Evolutionary conservation across 148 eudicot species (phyloP).

Genomic region (Rhododendron henanense): DNA sequence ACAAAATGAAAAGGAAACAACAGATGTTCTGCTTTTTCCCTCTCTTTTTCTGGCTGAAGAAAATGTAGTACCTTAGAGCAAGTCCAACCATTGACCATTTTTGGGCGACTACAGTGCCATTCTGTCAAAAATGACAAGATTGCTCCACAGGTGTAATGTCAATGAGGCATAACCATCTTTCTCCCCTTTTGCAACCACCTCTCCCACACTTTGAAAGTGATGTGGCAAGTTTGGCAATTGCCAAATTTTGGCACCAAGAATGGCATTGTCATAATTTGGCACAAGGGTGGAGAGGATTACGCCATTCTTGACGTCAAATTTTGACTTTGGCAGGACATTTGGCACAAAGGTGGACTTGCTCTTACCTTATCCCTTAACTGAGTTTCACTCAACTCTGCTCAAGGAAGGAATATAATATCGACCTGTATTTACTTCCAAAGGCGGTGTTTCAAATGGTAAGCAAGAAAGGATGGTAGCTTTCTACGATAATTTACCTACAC

Average conservation of each 20-base stretch:
- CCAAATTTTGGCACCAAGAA: background rate
- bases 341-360: background rate
- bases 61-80: background rate
- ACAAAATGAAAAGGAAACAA: no score
- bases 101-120: background rate
- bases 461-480: background rate
- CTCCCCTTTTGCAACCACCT: no score
- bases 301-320: background rate
- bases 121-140: background rate
- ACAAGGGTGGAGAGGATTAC: background rate
- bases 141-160: background rate
- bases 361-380: background rate
- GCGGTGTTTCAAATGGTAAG: background rate
- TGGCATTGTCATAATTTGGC: background rate
- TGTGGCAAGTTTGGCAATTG: background rate
- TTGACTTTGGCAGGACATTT: no score
- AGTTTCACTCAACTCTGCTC: background rate
- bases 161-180: no score
- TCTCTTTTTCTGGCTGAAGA: background rate
- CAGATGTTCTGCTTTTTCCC: background rate
- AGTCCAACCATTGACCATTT: background rate
- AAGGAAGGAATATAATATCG: background rate
- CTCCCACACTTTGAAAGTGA: background rate
- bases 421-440: background rate
- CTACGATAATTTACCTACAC: background rate